Percentiles rank a stretch among this genome's conserved stretches.
These are phyloP conservation scores for Debaryomyces hansenii DNA, from an alignment of 805 yeast species.

Conservation along the genomic window DNA sequence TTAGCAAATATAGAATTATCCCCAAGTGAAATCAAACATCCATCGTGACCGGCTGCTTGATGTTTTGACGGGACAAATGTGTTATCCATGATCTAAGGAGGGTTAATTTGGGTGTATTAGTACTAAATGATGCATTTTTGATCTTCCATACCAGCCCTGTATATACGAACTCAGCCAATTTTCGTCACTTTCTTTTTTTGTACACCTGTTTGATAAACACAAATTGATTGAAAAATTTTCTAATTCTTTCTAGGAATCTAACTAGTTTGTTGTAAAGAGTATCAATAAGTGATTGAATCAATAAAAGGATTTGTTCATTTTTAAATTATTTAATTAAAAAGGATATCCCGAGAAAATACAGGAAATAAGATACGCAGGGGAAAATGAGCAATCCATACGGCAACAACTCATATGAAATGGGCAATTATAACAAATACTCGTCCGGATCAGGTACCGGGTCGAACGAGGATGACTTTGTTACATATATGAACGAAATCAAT, in stretches of 20 bases:
- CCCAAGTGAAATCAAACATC: constrained; percentile 56
- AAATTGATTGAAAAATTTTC: neutral
- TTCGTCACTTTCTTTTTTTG: neutral
- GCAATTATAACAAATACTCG: constrained; percentile 22
- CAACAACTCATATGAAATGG: constrained; percentile 26
- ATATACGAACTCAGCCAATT: constrained; percentile 3
- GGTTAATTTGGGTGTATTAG: neutral
- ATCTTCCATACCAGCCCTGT: neutral
- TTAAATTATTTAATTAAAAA: neutral
- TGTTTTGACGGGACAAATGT: constrained; percentile 34
- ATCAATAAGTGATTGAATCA: neutral
- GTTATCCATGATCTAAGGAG: neutral
- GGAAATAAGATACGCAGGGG: neutral
- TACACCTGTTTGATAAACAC: neutral
- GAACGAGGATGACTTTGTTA: constrained; percentile 42
- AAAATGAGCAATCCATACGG: constrained; percentile 38
- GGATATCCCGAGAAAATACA: neutral
- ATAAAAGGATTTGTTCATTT: neutral
- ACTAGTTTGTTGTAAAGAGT: neutral
- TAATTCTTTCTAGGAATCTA: neutral
- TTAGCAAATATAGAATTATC: constrained; percentile 75
- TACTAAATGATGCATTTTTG: neutral
- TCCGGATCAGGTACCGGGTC: constrained; percentile 14
- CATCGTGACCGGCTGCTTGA: constrained; percentile 93
- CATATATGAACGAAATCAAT: constrained; percentile 45